A percentile compares a stretch with the other conserved stretches of the same genome.
Conservation (phyloP, 2,329 filamentous ascomycete genomes). For the Scedosporium minutisporum region DNA sequence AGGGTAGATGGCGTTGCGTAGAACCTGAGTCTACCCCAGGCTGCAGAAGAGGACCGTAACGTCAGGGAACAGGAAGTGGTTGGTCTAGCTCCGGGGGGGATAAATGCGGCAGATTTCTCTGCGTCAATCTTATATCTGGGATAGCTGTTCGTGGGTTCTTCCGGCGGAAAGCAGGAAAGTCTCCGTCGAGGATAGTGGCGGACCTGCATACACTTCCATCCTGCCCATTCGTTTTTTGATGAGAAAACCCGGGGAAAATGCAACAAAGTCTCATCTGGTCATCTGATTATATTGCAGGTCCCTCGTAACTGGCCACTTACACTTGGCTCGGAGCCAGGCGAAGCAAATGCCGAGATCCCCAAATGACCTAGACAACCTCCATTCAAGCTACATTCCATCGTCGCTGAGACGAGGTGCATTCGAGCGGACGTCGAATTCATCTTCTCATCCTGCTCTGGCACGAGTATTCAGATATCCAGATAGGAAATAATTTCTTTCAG, state of each 20-base stretch:
- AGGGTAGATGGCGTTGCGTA: too few relatives aligned
- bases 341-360: neutral
- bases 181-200: neutral
- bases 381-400: neutral
- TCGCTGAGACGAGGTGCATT: neutral
- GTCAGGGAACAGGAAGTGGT: too few relatives aligned
- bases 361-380: neutral
- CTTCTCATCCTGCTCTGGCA: conserved; percentile 1
- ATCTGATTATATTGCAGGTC: neutral
- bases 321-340: neutral
- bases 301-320: neutral
- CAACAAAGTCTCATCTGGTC: neutral
- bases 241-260: neutral
- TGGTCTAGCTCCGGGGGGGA: neutral
- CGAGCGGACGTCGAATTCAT: neutral
- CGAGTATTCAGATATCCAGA: neutral
- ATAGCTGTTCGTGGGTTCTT: neutral
- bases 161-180: neutral
- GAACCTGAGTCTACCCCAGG: too few relatives aligned
- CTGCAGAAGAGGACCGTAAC: too few relatives aligned
- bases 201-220: neutral
- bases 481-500: neutral
- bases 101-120: neutral
- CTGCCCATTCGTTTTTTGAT: neutral
- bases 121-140: neutral